These are phyloP conservation scores for Sarocladium kiliense DNA, from an alignment of 2,329 filamentous ascomycete species.

Conservation along the genomic window DNA sequence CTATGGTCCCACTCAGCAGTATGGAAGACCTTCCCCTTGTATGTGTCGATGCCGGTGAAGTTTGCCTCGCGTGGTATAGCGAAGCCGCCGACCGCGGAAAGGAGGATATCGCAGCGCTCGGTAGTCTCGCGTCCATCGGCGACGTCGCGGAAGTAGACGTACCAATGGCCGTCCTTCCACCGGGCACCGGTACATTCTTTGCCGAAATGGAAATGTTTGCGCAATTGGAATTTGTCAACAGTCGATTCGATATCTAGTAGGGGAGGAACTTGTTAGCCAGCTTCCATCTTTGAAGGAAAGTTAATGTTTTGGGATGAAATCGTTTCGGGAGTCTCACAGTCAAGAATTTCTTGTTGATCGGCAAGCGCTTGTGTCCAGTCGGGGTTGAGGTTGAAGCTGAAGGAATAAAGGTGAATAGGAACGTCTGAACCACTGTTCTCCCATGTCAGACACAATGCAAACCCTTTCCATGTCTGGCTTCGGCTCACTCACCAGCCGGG, in stretches of 20 bases:
- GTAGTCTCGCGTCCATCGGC: not conserved
- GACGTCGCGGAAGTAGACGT: constrained; percentile 11
- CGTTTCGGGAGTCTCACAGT: too few relatives aligned
- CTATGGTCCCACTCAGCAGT: too few relatives aligned
- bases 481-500: constrained; percentile 18
- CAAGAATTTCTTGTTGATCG: constrained; percentile 26
- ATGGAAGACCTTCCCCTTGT: too few relatives aligned
- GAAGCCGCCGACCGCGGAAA: too few relatives aligned
- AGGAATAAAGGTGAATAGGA: constrained; percentile 32
- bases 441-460: not conserved
- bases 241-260: constrained; percentile 18
- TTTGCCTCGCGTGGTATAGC: too few relatives aligned
- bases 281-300: too few relatives aligned
- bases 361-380: constrained; percentile 28
- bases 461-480: too few relatives aligned
- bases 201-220: constrained; percentile 12
- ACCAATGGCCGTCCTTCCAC: constrained; percentile 13
- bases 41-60: too few relatives aligned
- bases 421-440: constrained; percentile 21
- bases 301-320: too few relatives aligned
- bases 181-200: constrained; percentile 13
- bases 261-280: too few relatives aligned
- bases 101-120: too few relatives aligned
- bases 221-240: constrained; percentile 10
- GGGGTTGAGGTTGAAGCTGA: constrained; percentile 31